phyloP scores from a whole-genome alignment of 2,329 filamentous ascomycete genomes.

The Basipetospora sp. region DNA sequence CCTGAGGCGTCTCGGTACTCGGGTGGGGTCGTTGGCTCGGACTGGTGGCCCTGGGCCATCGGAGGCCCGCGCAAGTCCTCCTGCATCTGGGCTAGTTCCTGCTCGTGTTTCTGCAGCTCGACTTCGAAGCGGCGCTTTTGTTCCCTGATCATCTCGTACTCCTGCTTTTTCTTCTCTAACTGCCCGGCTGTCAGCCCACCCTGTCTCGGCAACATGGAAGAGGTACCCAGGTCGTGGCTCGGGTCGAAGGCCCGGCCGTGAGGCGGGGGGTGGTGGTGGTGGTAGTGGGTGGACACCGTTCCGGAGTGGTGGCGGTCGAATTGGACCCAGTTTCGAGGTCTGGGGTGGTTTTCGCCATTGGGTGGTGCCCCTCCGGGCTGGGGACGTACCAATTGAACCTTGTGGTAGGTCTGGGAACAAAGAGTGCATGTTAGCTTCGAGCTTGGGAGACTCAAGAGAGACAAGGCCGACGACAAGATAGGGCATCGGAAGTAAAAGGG shows the following conservation, averaged over 20 bases:
- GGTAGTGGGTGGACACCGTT: too few relatives aligned
- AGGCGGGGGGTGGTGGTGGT: constrained; percentile 5
- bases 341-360: constrained; percentile 3
- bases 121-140: constrained; percentile 80
- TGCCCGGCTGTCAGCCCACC: constrained; percentile 22
- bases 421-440: neutral
- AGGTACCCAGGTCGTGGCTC: constrained; percentile 3
- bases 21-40: constrained; percentile 89
- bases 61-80: constrained; percentile 51
- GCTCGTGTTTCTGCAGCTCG: constrained; percentile 79
- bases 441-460: too few relatives aligned
- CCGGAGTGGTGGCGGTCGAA: neutral
- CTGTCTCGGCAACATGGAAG: constrained; percentile 6
- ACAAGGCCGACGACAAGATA: too few relatives aligned
- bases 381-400: constrained; percentile 60
- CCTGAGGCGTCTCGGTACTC: constrained; percentile 64
- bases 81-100: constrained; percentile 73
- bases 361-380: constrained; percentile 3
- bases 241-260: too few relatives aligned
- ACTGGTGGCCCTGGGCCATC: constrained; percentile 51
- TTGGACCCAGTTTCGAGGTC: neutral
- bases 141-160: constrained; percentile 81
- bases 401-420: constrained; percentile 45
- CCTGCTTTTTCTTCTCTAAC: constrained; percentile 86
- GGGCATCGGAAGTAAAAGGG: too few relatives aligned